A percentile compares a stretch with the other conserved stretches of the same genome.
These are phyloP conservation scores for Cyclanthera cordifolia DNA, from an alignment of 306 rosid genomes.

Conservation along the genomic window DNA sequence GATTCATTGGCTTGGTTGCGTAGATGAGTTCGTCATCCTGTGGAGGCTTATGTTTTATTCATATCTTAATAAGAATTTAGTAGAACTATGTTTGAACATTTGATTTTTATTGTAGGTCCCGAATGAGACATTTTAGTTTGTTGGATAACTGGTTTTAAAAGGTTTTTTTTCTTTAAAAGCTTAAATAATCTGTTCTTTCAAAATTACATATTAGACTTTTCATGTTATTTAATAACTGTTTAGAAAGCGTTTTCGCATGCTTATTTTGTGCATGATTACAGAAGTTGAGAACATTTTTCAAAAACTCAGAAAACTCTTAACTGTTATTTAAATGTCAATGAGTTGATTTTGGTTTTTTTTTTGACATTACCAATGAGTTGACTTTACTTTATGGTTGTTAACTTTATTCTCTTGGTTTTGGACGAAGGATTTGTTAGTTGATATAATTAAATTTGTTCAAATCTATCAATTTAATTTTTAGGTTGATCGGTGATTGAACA, in stretches of 20 bases:
- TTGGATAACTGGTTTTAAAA: background rate
- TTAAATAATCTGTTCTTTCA: background rate
- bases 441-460: too few relatives aligned
- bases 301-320: background rate
- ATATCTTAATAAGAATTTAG: too few relatives aligned
- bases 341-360: too few relatives aligned
- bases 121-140: too few relatives aligned
- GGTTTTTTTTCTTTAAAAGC: background rate
- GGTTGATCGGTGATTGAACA: too few relatives aligned
- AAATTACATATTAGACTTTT: background rate
- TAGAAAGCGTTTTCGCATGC: background rate
- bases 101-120: too few relatives aligned
- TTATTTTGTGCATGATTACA: background rate
- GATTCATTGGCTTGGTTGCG: background rate
- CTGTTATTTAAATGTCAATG: background rate
- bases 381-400: background rate
- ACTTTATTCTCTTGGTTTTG: background rate
- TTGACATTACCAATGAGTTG: too few relatives aligned
- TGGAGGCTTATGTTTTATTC: too few relatives aligned
- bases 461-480: background rate
- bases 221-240: background rate
- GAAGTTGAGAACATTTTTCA: background rate
- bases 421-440: background rate
- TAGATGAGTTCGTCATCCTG: background rate
- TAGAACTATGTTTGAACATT: too few relatives aligned